Base-by-base conservation (phyloP, 768 basidiomycete genomes). In the Lactarius psammicola region DNA sequence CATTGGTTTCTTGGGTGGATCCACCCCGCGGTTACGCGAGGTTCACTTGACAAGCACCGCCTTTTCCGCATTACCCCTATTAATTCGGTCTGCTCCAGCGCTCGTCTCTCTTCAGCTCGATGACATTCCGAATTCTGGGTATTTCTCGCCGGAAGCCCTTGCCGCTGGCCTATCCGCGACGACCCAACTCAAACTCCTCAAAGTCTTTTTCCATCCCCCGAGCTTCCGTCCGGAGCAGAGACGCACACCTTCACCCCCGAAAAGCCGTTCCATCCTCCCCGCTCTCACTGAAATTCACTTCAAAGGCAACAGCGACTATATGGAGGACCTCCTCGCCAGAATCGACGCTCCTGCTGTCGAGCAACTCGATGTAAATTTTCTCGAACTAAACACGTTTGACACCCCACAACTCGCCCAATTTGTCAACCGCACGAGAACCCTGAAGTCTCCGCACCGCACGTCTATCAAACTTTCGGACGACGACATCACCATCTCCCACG, bases 51-150 rank as follows among this genome's bases (percentile, higher is more conserved):
- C 49, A 13, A 1, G 13, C 26, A 51, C 49, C 49, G 33, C 54
- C 4, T 65, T 65, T 18, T 59, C 64, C 15, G 40, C 44, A 9
- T 18, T 65, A 36, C 59, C 23, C 23, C 40, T 33, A 10, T 26
- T 61, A 2, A 59, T 65, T 38, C 30, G 18, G 33, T 65, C 64
- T 17, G 30, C 59, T 18, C 23, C n/a, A 31, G 53, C 49, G 20
- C 64, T 61, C 9, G 6, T 56, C n/a, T 15, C 1, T 2, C 64
- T 65, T 23, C 13, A 17, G 2, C 54, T 65, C 26, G 4, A 17
- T 10, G 36, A 61, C 26, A 49, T 65, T n/a, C 59, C 54, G 20
- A 17, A 4, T 38, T 6, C 18, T 7, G 38, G 17, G 17, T 49
- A 55, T 34, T 38, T 63, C 46, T 23, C 59, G 28, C 42, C 64